Conservation (phyloP, 352 stramenopile genomes). For the Phytophthora capsici region DNA sequence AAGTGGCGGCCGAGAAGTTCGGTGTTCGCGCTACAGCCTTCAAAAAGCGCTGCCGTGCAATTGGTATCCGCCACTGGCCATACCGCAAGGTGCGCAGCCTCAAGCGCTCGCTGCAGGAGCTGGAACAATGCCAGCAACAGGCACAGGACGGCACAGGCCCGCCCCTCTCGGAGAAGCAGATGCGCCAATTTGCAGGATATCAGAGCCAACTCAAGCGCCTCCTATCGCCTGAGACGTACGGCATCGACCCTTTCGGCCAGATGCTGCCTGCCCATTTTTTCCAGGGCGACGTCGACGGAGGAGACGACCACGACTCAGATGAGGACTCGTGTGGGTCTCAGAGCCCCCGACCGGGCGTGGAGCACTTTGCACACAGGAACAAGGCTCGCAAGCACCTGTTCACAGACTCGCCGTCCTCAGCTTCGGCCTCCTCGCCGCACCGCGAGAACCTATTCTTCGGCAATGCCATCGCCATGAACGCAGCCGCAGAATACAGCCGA, state of each 20-base stretch:
- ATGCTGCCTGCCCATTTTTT: constrained; percentile 51
- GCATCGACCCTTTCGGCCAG: constrained; percentile 73
- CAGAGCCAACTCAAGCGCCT: constrained; percentile 80
- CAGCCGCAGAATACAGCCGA: constrained; percentile 30
- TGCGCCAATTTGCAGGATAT: constrained; percentile 69
- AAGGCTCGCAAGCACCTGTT: constrained; percentile 56
- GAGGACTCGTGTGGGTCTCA: constrained; percentile 52
- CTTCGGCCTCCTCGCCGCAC: constrained; percentile 37
- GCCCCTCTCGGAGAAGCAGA: constrained; percentile 77
- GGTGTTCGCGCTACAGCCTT: constrained; percentile 75
- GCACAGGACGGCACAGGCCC: constrained; percentile 46
- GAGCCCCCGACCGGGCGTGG: constrained; percentile 36
- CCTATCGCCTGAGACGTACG: constrained; percentile 82
- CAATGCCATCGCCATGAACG: constrained; percentile 34
- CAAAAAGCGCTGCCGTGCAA: constrained; percentile 77
- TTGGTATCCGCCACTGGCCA: constrained; percentile 77
- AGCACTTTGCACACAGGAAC: constrained; percentile 38
- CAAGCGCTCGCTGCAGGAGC: constrained; percentile 71
- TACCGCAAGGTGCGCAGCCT: constrained; percentile 78
- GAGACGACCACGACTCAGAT: constrained; percentile 68
- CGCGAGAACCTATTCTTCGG: constrained; percentile 45
- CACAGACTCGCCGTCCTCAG: constrained; percentile 52
- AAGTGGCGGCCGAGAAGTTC: constrained; percentile 76
- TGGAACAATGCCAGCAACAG: constrained; percentile 71
- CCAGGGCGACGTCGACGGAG: constrained; percentile 31